phyloP scores from a whole-genome alignment of 805 yeast species.

The Wickerhamiella brachini region DNA sequence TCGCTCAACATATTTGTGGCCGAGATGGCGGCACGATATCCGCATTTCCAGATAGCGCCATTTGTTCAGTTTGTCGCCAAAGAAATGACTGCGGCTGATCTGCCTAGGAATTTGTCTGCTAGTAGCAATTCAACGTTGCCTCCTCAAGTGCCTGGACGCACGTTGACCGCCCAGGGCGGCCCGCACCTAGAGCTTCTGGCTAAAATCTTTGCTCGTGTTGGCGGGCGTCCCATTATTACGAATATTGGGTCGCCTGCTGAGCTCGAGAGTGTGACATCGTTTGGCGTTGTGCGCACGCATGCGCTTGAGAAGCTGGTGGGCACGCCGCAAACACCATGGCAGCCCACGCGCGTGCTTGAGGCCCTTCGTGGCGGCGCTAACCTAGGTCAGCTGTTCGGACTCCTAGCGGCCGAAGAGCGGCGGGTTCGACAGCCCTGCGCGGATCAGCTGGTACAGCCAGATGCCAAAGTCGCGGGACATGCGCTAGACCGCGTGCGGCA shows the following conservation, averaged over 20 bases:
- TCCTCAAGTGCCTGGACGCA: no score
- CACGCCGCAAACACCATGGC: background rate
- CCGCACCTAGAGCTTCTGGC: slow-evolving; percentile 42
- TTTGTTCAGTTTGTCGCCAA: slow-evolving; percentile 47
- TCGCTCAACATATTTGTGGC: slow-evolving; percentile 68
- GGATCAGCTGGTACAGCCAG: slow-evolving; percentile 26
- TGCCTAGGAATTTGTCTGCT: no score
- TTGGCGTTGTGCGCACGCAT: background rate
- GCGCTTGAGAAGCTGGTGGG: background rate
- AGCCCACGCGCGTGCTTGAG: background rate
- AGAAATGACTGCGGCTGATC: slow-evolving; percentile 46
- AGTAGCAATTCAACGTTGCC: no score
- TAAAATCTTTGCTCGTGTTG: slow-evolving; percentile 41
- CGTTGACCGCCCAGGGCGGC: no score
- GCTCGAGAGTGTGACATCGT: slow-evolving; percentile 31
- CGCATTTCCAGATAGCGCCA: slow-evolving; percentile 46
- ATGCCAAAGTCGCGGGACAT: slow-evolving; percentile 58
- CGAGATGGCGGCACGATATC: slow-evolving; percentile 43
- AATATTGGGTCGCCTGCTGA: slow-evolving; percentile 45
- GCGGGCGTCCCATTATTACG: slow-evolving; percentile 55
- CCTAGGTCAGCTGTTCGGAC: slow-evolving; percentile 33
- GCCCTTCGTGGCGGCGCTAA: background rate
- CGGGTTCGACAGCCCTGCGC: slow-evolving; percentile 4
- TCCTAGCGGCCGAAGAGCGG: slow-evolving; percentile 28
- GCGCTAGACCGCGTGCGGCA: slow-evolving; percentile 59